Base-by-base conservation (phyloP, 2,329 filamentous ascomycete genomes). In the Pyricularia sp. region DNA sequence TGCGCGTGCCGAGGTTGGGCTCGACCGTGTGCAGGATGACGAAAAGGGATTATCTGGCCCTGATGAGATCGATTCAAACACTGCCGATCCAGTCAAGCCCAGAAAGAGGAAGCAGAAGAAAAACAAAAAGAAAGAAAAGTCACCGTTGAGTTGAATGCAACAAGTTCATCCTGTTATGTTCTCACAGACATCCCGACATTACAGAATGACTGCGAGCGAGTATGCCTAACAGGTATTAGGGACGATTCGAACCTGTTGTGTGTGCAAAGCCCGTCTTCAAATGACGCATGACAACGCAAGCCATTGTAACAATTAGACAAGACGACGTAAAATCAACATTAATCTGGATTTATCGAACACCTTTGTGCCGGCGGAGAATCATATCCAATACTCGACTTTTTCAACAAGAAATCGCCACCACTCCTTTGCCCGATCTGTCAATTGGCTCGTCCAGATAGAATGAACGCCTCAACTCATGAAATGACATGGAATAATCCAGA, bases 81-180 rank as follows among this genome's bases (percentile, higher is more conserved):
- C 26, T 36, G 30, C 20, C 17, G 64, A 65, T 30, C 2, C 30
- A 23, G 30, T 36, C 20, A 33, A 30, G 6, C 10, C 11, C 28
- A 63, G 26, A 23, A 68, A 23, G 33, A 64, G 30, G 23, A 64
- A 50, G 42, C 23, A 61, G 26, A 69, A 65, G 59, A 42, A 55
- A 25, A 65, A 61, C 25, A 30, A 33, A 17, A 25, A 26, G 17
- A 42, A 14, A 28, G 11, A 59, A 50, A 63, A 33, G 30, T 3
- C 14, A 42, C 20, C 5, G 50, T 65, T 14, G 6, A 65, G 30
- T 68, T 30, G 70, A 70, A 58, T 71, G 70, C 64, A 71, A 69
- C 14, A 73, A 17, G 14, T 50, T 50, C 42, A 50, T 50, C 42
- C 42, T 17, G 20, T 50, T 10, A n/a, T 20, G 42, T 50, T n/a